Base-by-base conservation (phyloP, 139 green algal genomes). In the Volvox reticuliferus region DNA sequence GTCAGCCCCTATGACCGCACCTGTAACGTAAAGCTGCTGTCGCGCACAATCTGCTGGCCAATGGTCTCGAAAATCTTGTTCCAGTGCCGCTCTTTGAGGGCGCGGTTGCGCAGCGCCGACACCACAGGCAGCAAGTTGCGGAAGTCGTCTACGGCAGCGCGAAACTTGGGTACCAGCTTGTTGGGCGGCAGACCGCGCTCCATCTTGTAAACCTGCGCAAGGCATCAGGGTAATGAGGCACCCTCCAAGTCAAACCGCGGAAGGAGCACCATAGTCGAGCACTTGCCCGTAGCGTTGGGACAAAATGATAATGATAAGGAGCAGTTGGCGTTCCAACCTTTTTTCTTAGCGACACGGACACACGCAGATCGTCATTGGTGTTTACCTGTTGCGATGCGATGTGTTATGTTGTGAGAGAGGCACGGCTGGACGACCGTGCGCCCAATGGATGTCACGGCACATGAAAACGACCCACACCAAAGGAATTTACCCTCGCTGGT, bases 41-140 rank as follows among this genome's bases (percentile, higher is more conserved):
- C 92, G 50, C 89, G 80, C 26, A 93, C 37, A 16, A 95, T 61
- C n/a, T 88, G 68, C 82, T 84, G 85, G 18, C 93, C 94, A 24
- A 98, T 94, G 24, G 90, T 89, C 21, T 95, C 94, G 69, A 96
- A 94, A 26, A 98, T 91, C 92, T 97, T 97, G 50, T 88, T 79
- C 96, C 96, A 98, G 93, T 98, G 97, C 1, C 96, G 90, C 88
- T 97, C 93, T 90, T 95, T 96, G 37, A 98, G 85, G 0, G 92
- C 77, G 14, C 77, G 84, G 91, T 98, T 98, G 69, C 94, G 93
- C 91, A 97, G 83, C 32, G 92, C 92, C 26, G 89, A 61, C 44
- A 88, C 69, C 44, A 94, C 92, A 2, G 96, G 96, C 82, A 97
- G 81, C 69, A 95, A 82, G 67, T 94, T 92, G 73, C 95, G 95